Evolutionary conservation across 495 filamentous ascomycete species (phyloP), one percentile per base, ranked within the genome.

Genomic region (Letharia columbiana): DNA sequence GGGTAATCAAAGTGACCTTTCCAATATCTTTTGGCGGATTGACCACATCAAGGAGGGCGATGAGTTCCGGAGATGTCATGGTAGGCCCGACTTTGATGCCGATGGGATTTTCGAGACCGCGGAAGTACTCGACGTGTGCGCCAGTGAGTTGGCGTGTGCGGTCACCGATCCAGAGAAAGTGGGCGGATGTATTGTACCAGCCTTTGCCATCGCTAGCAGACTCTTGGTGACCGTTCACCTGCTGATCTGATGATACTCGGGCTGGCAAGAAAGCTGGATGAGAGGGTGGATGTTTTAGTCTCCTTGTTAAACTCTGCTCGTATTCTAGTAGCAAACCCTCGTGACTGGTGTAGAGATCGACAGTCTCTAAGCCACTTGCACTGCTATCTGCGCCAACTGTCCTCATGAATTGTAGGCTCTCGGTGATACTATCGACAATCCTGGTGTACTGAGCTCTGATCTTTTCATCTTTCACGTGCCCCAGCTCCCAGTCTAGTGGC

Each of bases 131-230:
- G 66, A 98, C 86, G 76, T 98, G 94, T 0, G 90, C 95, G 67
- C 91, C 89, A 76, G 91, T 86, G 37, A 97, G 81, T 72, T 97
- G 93, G 41, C 94, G 86, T 2, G 94, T 98, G 63, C 94, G 89
- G 76, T 98, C 94, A 39, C 94, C 94, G 72, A 98, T 93, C 94
- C 94, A 98, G 71, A 98, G 81, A 79, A 98, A 97, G 75, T 98
- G 95, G 0, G 90, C 89, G n/a, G 90, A 94, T 1, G 94, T 98
- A 73, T 94, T 85, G 77, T 89, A 96, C 80, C 86, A 92, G 65
- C 81, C 79, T 71, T 80, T 83, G 31, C 31, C 61, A 37, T 68
- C 57, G 60, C 56, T 20, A 11, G 40, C 58, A 42, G 20, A 52
- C 59, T 31, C 15, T 45, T 62, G 37, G 63, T 57, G 40, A 66